Evolutionary conservation across 305 asterid genomes (phyloP).

Genomic region (Andrographis paniculata): DNA sequence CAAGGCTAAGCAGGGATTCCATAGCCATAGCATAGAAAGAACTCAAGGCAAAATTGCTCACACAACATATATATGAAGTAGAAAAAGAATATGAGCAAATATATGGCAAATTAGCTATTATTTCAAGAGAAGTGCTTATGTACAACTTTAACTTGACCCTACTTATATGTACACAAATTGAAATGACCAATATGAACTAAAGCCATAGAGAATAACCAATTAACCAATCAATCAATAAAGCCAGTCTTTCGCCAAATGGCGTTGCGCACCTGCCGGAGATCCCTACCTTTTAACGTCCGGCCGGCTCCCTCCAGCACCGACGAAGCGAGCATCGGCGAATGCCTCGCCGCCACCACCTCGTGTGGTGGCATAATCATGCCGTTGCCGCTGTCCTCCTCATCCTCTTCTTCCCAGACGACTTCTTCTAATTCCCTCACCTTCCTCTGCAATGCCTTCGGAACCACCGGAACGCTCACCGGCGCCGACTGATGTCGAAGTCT

Average conservation of each 20-base stretch:
- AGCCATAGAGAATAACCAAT: constrained; percentile 14
- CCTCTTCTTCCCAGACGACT: constrained; percentile 34
- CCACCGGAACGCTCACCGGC: constrained; percentile 58
- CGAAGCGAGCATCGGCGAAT: constrained; percentile 39
- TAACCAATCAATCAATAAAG: constrained; percentile 43
- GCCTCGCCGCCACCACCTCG: constrained; percentile 45
- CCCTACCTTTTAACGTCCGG: constrained; percentile 77
- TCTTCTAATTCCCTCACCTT: constrained; percentile 28
- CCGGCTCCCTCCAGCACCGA: constrained; percentile 75
- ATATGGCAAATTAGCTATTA: constrained; percentile 10
- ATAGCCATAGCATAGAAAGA: not conserved
- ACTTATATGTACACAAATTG: constrained; percentile 23
- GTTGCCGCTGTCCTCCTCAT: constrained; percentile 19
- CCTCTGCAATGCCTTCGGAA: constrained; percentile 27
- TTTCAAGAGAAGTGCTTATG: constrained; percentile 17
- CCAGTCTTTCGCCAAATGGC: constrained; percentile 64
- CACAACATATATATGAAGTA: constrained; percentile 1
- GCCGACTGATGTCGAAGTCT: constrained; percentile 38
- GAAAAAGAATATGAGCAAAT: constrained; percentile 2
- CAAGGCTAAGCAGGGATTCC: too few relatives aligned
- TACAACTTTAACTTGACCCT: constrained; percentile 26
- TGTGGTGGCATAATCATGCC: constrained; percentile 54
- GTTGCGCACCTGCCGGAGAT: constrained; percentile 71
- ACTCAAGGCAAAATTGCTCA: constrained; percentile 7
- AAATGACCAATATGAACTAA: constrained; percentile 15